Conservation (phyloP, 495 filamentous ascomycete genomes). For the Penicillium atrosanguineum region DNA sequence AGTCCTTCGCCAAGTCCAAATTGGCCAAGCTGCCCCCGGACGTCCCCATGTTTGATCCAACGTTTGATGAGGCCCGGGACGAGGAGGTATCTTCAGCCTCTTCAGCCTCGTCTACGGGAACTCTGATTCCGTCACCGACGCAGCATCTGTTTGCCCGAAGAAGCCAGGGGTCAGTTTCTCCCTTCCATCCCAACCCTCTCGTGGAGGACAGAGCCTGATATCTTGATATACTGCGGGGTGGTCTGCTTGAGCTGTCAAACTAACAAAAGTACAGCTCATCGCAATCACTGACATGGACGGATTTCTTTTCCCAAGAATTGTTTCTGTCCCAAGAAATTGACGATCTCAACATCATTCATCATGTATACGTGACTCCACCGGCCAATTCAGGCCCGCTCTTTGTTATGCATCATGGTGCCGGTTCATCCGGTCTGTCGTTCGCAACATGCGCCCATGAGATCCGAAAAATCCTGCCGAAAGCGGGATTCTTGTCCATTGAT, state of each 20-base stretch:
- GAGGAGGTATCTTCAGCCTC: conserved; percentile 72
- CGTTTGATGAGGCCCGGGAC: conserved; percentile 20
- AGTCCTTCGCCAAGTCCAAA: conserved; percentile 78
- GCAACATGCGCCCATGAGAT: conserved; percentile 76
- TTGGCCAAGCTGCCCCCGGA: conserved; percentile 61
- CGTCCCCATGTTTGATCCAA: conserved; percentile 44
- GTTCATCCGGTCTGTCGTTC: conserved; percentile 85
- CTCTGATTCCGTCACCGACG: conserved; percentile 75
- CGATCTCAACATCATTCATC: conserved; percentile 58
- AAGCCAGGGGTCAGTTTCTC: conserved; percentile 49
- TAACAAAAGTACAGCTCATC: conserved; percentile 23
- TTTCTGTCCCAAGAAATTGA: conserved; percentile 55
- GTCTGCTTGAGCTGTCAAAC: background rate
- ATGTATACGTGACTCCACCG: conserved; percentile 77
- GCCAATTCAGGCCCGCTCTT: conserved; percentile 68
- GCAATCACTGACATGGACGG: conserved; percentile 71
- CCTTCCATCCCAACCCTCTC: background rate
- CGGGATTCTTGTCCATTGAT: conserved; percentile 81
- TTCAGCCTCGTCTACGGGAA: conserved; percentile 84
- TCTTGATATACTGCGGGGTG: background rate
- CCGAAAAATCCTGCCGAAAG: conserved; percentile 70
- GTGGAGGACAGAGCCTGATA: background rate
- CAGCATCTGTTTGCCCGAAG: conserved; percentile 71
- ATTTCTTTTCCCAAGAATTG: conserved; percentile 85
- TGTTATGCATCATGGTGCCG: conserved; percentile 86